Conservation (phyloP, 73 alveolate species). For the Strombidium stylifer region DNA sequence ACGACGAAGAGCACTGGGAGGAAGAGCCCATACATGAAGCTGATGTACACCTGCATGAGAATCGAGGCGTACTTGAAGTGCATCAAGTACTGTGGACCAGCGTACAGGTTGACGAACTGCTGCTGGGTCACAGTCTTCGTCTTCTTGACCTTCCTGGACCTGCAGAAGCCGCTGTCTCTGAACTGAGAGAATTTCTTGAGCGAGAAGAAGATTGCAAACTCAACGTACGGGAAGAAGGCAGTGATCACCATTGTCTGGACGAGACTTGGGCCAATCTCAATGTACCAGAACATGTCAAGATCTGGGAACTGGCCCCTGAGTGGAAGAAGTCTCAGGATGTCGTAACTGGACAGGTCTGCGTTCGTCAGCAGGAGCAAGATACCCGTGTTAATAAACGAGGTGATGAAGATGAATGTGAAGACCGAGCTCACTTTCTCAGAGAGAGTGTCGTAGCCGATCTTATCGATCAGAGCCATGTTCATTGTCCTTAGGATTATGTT, state of each 20-base stretch:
- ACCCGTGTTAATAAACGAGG: conserved; percentile 44
- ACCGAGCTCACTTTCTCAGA: background rate
- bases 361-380: conserved; percentile 39
- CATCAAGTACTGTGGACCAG: conserved; percentile 15
- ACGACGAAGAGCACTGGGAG: conserved; percentile 15
- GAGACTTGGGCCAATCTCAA: conserved; percentile 46
- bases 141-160: conserved; percentile 12
- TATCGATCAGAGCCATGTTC: conserved; percentile 16
- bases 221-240: conserved; percentile 41
- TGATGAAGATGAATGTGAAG: conserved; percentile 23
- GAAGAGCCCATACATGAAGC: conserved; percentile 15
- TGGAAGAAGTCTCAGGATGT: too few species aligned
- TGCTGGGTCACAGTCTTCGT: background rate
- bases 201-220: conserved; percentile 27
- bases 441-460: conserved; percentile 45
- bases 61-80: conserved; percentile 17
- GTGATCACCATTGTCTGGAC: conserved; percentile 42
- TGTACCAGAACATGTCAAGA: conserved; percentile 52
- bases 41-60: background rate
- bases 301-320: conserved; percentile 58
- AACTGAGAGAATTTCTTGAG: conserved; percentile 37
- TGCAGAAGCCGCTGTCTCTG: conserved; percentile 42
- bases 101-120: background rate
- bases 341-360: conserved; percentile 57
- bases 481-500: conserved; percentile 25